phyloP scores from a whole-genome alignment of 1,284 basidiomycete species.

The Leccinum solheimii region DNA sequence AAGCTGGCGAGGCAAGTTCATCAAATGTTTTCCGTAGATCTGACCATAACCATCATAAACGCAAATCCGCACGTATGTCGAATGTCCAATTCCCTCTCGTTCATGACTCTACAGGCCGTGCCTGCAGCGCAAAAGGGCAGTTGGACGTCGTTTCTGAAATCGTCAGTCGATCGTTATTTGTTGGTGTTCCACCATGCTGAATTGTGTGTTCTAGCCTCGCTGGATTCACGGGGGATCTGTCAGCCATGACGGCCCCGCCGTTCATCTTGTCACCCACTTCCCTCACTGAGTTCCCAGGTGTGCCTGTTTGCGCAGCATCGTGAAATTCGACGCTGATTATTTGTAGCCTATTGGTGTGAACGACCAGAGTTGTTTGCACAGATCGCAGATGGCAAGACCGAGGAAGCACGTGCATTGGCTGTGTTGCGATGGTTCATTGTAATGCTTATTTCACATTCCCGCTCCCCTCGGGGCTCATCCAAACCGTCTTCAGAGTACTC shows the following conservation, averaged over 20 bases:
- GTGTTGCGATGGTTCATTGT: conserved; percentile 93
- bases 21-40: conserved; percentile 31
- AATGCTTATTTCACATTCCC: conserved; percentile 22
- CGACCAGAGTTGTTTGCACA: conserved; percentile 81
- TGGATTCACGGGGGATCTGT: conserved; percentile 89
- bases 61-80: conserved; percentile 35
- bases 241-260: conserved; percentile 91
- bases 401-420: conserved; percentile 70
- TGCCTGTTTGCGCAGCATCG: conserved; percentile 22
- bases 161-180: conserved; percentile 47
- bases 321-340: conserved; percentile 4
- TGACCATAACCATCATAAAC: conserved; percentile 34
- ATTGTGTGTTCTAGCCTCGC: conserved; percentile 54
- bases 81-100: conserved; percentile 26
- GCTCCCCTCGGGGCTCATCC: conserved; percentile 5
- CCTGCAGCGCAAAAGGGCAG: conserved; percentile 71
- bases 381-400: conserved; percentile 74
- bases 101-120: conserved; percentile 55
- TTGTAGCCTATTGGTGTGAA: conserved; percentile 88
- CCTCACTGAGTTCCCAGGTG: conserved; percentile 86
- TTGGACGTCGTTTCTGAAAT: conserved; percentile 82
- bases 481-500: conserved; percentile 59
- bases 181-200: conserved; percentile 11
- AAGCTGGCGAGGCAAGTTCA: conserved; percentile 44
- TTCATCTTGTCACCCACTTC: conserved; percentile 89